Evolutionary conservation across 176 grass and related monocot species (phyloP), one percentile per base, ranked within the genome.

Genomic region (Oryza nivara): DNA sequence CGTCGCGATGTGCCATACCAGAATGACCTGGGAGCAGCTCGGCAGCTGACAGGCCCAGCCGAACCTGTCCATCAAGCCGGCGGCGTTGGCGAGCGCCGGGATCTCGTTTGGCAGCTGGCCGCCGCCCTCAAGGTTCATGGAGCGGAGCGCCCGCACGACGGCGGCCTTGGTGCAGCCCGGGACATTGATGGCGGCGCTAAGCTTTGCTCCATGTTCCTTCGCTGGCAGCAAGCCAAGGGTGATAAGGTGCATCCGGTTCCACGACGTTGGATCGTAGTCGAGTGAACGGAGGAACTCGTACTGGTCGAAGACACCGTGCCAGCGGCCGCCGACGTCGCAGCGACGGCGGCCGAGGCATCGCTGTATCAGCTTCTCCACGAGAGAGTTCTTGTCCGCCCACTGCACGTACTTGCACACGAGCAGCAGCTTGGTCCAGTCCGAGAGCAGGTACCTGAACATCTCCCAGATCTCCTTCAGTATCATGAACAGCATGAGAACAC

Each of bases 391-490:
- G 34, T 0, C 14, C 40, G 45, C 45, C 10, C 8, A 47, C 34
- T 10, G 20, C 80, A 45, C 68, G 13, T 81, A 81, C 32, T 25
- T 70, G 19, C 79, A 81, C 10, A 81, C 47, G 0, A 82, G 68
- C 7, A 82, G 80, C 8, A 82, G 35, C 15, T 40, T 65, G 13
- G 81, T 83, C 81, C 81, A 83, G 25, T 83, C 34, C 9, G 81
- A 83, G 0, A 83, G 40, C 4, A 87, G 35, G 20, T 87, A 87
- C 0, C 70, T 76, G 20, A 76, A 9, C 28, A 87, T 61, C 71
- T 83, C 81, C 81, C 81, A 83, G 25, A 65, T 3, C 40, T 83
- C 81, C 40, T 74, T 83, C 5, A 83, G 48, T 56, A 64, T 34
- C 36, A 83, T 30, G 25, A 83, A 74, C 23, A 47, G 13, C 56